A percentile compares a stretch with the other conserved stretches of the same genome.
These are phyloP conservation scores for Kandelia obovata DNA, from an alignment of 345 rosid genomes.

Conservation along the genomic window DNA sequence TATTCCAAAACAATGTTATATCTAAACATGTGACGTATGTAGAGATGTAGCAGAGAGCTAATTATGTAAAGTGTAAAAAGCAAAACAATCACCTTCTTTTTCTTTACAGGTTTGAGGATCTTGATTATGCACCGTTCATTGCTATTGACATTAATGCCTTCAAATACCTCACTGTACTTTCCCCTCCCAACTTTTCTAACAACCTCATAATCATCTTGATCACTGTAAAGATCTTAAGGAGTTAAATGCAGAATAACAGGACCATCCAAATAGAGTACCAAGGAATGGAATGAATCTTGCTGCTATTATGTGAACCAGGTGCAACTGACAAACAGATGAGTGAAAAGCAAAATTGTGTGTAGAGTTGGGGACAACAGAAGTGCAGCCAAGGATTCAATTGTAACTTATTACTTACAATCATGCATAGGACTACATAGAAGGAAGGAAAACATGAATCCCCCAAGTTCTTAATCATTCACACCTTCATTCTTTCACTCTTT, in stretches of 20 bases:
- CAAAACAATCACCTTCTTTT: conserved; percentile 58
- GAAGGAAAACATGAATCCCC: not conserved
- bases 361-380: not conserved
- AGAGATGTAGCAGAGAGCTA: not conserved
- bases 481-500: no score
- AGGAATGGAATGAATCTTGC: not conserved
- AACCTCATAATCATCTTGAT: conserved; percentile 81
- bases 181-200: conserved; percentile 91
- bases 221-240: conserved; percentile 32
- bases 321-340: not conserved
- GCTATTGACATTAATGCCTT: conserved; percentile 62
- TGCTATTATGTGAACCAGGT: no score
- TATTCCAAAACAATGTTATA: not conserved
- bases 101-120: conserved; percentile 87
- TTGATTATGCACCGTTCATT: conserved; percentile 71
- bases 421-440: not conserved
- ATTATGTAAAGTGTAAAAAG: not conserved
- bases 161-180: conserved; percentile 81
- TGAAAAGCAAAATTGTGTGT: not conserved
- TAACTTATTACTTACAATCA: no score
- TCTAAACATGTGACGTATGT: not conserved
- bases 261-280: not conserved
- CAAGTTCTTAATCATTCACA: not conserved
- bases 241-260: not conserved
- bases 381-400: not conserved